A percentile compares a stretch with the other conserved stretches of the same genome.
Conservation (phyloP, 108 stramenopile species). For the Cylindrotheca closterium region DNA sequence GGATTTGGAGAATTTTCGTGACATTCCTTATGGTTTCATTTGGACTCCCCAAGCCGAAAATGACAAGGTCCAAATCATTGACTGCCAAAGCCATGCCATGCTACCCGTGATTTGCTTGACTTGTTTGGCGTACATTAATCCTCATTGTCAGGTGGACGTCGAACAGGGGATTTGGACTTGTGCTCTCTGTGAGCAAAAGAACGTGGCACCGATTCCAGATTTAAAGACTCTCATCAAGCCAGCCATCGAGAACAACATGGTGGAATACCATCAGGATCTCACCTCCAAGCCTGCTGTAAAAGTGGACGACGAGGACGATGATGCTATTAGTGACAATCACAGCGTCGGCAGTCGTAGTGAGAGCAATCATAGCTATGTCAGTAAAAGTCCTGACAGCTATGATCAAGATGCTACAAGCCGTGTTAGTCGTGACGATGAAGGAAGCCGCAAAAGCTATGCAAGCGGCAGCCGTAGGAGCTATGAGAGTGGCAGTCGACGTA, state of each 20-base stretch:
- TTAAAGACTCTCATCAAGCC: conserved; percentile 5
- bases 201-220: conserved; percentile 29
- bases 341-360: background rate
- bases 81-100: conserved; percentile 11
- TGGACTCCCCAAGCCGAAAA: conserved; percentile 44
- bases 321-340: no score
- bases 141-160: conserved; percentile 28
- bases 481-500: no score
- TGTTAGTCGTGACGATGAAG: no score
- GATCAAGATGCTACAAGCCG: no score
- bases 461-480: no score
- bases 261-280: conserved; percentile 47
- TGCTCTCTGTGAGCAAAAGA: conserved; percentile 40
- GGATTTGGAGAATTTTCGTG: conserved; percentile 36
- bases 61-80: background rate
- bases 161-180: conserved; percentile 42
- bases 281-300: background rate
- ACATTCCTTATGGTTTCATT: conserved; percentile 57
- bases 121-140: conserved; percentile 53
- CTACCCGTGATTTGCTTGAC: conserved; percentile 47
- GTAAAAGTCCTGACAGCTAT: no score
- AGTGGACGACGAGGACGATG: background rate
- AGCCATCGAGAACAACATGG: conserved; percentile 17
- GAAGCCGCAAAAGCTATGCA: no score
- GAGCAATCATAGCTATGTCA: no score